Conservation (phyloP, 2,329 filamentous ascomycete species). For the Claviceps africana region DNA sequence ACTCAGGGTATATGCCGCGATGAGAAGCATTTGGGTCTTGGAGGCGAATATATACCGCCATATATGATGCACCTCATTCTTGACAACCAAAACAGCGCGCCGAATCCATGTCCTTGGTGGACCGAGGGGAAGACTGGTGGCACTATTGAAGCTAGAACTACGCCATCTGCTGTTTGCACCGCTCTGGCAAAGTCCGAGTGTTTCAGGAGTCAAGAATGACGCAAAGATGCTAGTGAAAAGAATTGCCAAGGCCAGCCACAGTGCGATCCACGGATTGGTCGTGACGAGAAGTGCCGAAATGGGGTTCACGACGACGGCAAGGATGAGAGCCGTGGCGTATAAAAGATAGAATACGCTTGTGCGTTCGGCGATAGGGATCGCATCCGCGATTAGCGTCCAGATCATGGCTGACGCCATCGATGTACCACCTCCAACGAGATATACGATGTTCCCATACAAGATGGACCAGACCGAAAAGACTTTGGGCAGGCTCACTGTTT, state of each 20-base stretch:
- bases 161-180: conserved; percentile 13
- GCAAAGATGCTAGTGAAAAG: conserved; percentile 16
- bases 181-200: conserved; percentile 20
- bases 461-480: conserved; percentile 27
- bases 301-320: conserved; percentile 26
- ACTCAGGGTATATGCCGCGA: conserved; percentile 18
- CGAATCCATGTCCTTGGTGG: conserved; percentile 5
- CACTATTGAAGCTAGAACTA: conserved; percentile 4
- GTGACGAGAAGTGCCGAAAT: conserved; percentile 26
- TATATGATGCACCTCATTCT: conserved; percentile 21
- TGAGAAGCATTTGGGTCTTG: conserved; percentile 22
- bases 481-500: neutral
- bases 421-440: conserved; percentile 27
- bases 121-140: neutral
- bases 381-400: conserved; percentile 31
- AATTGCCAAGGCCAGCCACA: conserved; percentile 21
- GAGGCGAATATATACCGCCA: conserved; percentile 27
- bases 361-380: conserved; percentile 22
- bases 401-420: conserved; percentile 28
- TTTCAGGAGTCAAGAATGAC: conserved; percentile 28
- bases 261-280: conserved; percentile 25
- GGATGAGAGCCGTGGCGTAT: conserved; percentile 20
- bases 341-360: conserved; percentile 29
- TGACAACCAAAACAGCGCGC: conserved; percentile 14
- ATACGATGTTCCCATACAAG: conserved; percentile 19